Percentiles rank a stretch among this genome's conserved stretches.
phyloP scores from a whole-genome alignment of 2,329 filamentous ascomycete species.

The Trichophyton mentagrophytes region DNA sequence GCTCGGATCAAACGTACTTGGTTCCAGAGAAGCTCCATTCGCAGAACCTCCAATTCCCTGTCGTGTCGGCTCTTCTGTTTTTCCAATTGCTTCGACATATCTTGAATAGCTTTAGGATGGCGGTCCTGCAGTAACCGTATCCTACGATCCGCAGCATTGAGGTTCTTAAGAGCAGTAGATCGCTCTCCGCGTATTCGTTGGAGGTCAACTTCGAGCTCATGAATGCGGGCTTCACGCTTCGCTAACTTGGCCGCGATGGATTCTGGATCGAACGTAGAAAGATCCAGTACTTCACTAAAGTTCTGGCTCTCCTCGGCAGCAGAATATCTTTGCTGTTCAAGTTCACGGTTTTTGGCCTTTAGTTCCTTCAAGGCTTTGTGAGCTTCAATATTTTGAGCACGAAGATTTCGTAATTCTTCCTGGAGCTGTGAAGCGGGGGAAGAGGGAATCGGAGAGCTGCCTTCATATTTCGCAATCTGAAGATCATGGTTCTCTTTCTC shows the following conservation, averaged over 20 bases:
- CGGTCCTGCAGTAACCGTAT: conserved; percentile 43
- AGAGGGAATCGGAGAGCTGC: conserved; percentile 41
- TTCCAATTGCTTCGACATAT: conserved; percentile 28
- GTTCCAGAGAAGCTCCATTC: conserved; percentile 84
- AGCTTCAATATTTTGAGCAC: conserved; percentile 48
- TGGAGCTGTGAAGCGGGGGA: conserved; percentile 33
- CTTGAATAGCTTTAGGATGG: conserved; percentile 48
- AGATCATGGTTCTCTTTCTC: conserved; percentile 56
- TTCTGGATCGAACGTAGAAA: conserved; percentile 41
- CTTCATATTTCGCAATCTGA: conserved; percentile 39
- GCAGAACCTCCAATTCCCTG: conserved; percentile 65
- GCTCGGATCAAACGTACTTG: conserved; percentile 70
- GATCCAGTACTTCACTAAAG: conserved; percentile 36
- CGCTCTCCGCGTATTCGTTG: conserved; percentile 45
- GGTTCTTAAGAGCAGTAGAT: conserved; percentile 28
- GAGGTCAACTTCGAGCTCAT: conserved; percentile 46
- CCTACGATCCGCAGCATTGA: conserved; percentile 29
- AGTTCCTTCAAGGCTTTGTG: conserved; percentile 49
- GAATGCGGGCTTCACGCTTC: conserved; percentile 55
- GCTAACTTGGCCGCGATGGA: conserved; percentile 60
- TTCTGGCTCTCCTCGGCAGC: conserved; percentile 32
- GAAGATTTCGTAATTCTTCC: conserved; percentile 46
- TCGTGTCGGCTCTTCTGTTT: conserved; percentile 37
- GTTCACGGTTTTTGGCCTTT: conserved; percentile 37
- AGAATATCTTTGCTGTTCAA: conserved; percentile 39